Percentiles rank a stretch among this genome's conserved stretches.
Evolutionary conservation across 2,329 filamentous ascomycete species (phyloP).

Genomic region (Dactylonectria estremocensis): DNA sequence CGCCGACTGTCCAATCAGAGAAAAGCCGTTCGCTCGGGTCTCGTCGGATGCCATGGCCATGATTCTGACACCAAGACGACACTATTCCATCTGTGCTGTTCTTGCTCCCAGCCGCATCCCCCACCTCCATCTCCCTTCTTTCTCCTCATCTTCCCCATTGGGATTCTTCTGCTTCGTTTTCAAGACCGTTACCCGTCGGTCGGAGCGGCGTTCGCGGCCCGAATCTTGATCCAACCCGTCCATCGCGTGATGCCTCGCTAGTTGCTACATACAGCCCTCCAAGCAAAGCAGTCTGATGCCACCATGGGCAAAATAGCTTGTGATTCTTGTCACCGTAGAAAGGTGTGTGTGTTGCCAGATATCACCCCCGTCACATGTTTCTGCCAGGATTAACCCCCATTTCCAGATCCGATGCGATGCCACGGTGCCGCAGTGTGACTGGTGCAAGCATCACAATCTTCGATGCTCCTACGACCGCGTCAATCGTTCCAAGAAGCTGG

Average conservation of each 20-base stretch:
- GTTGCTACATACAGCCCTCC: background rate
- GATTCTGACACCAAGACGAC: too few species aligned
- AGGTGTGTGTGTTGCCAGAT: background rate
- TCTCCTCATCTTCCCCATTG: background rate
- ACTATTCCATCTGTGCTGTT: background rate
- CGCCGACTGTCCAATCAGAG: background rate
- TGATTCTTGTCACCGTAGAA: conserved; percentile 7
- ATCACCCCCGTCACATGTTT: background rate
- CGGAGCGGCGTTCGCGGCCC: background rate
- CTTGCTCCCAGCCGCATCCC: background rate
- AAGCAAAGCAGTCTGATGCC: background rate
- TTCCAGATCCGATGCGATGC: conserved; percentile 7
- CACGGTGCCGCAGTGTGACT: conserved; percentile 3
- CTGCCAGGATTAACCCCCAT: background rate
- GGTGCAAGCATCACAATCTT: conserved; percentile 10
- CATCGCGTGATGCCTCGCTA: background rate
- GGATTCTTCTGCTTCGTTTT: too few species aligned
- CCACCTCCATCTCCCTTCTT: too few species aligned
- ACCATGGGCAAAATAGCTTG: conserved; percentile 6
- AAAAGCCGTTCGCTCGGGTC: background rate
- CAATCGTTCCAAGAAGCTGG: background rate
- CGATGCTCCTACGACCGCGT: background rate
- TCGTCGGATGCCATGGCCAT: background rate
- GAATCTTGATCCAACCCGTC: background rate
- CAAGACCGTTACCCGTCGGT: too few species aligned